Conservation (phyloP, 2,329 filamentous ascomycete species). For the Xylaria polymorpha region DNA sequence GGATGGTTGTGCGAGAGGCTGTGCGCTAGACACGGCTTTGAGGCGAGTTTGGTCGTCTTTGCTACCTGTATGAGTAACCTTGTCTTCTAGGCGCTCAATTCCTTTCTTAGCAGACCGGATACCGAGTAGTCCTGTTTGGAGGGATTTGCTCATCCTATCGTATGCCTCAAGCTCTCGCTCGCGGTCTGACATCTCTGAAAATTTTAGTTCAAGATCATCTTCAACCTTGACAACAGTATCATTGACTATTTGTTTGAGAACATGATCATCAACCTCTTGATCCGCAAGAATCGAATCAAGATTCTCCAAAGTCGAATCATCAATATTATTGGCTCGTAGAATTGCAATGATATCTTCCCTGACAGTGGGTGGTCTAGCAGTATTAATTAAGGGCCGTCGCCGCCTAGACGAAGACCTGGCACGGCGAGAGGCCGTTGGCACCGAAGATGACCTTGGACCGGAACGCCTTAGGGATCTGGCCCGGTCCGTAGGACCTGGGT, state of each 20-base stretch:
- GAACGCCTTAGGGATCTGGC: constrained; percentile 24
- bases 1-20: constrained; percentile 6
- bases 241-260: constrained; percentile 47
- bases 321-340: constrained; percentile 63
- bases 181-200: constrained; percentile 46
- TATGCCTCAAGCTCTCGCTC: constrained; percentile 58
- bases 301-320: constrained; percentile 70
- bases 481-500: constrained; percentile 26
- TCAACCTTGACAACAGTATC: constrained; percentile 46
- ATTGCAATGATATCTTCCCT: constrained; percentile 67
- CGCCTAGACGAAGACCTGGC: constrained; percentile 57
- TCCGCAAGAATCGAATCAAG: constrained; percentile 62
- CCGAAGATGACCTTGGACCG: constrained; percentile 43
- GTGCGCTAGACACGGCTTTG: constrained; percentile 19
- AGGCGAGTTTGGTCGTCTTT: constrained; percentile 38
- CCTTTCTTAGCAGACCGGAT: constrained; percentile 66
- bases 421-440: constrained; percentile 47
- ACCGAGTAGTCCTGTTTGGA: constrained; percentile 63
- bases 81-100: constrained; percentile 67
- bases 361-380: constrained; percentile 64
- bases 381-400: constrained; percentile 63
- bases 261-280: constrained; percentile 50
- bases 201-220: constrained; percentile 43
- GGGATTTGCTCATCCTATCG: constrained; percentile 63
- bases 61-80: constrained; percentile 57